Base-by-base conservation (phyloP, 2,329 filamentous ascomycete species). In the Alternaria infectoria region DNA sequence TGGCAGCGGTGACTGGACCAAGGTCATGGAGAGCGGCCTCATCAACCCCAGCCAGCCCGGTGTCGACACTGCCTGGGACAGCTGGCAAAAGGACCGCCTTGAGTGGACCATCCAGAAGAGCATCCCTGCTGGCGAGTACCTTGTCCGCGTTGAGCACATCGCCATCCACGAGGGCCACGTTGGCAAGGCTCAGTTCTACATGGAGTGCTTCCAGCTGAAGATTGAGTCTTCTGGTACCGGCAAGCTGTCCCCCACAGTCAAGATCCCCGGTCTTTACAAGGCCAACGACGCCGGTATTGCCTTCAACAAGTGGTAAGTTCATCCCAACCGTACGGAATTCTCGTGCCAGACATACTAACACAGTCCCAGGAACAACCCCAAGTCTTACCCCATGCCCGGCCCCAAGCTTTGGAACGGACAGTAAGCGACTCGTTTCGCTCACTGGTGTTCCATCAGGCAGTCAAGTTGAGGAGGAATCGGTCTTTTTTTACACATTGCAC, bases 1-100 rank as follows among this genome's bases (percentile, higher is more conserved):
- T 79, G 89, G 90, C 68, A 86, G 90, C 57, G 85, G 76, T n/a
- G 76, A 77, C 50, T 80, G 77, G 77, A 68, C 73, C 65, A 80
- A 80, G 69, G 75, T 78, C 54, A 73, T 73, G 61, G 69, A 77
- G 65, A 72, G 65, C 43, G 77, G 74, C 17, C 70, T 79, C 9
- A 76, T 67, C 57, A 76, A 69, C 64, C 70, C 67, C 52, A 67
- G 63, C 60, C 43, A 43, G 21, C 69, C 70, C 6, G 74, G 73
- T 6, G 50, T 63, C 26, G 74, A 79, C 63, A 67, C 56, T 46
- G 55, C 61, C 57, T 71, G 77, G 77, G 71, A 74, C 50, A 77
- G 63, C 58, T 83, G 80, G 74, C 76, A 80, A 59, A 80, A 81
- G 67, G 77, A 80, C 65, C 71, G 74, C 13, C 79, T 83, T 57